Evolutionary conservation across 495 filamentous ascomycete genomes (phyloP).

Genomic region (Paragyromitra xinjiangensis): DNA sequence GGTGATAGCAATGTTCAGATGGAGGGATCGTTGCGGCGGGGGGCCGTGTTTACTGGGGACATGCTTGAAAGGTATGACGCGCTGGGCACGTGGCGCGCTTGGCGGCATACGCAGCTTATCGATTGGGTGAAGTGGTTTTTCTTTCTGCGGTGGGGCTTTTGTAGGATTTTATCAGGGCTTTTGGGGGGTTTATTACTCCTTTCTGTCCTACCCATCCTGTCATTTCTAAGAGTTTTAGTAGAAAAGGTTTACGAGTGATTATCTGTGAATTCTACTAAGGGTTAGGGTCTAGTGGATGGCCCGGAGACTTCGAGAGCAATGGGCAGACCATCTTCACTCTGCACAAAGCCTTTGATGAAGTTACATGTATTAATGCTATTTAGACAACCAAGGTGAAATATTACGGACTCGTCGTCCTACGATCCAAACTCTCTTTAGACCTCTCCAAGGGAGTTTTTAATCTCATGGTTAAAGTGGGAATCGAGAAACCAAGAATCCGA

Average conservation of each 20-base stretch:
- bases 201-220: neutral
- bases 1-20: neutral
- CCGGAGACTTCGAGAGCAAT: too few relatives aligned
- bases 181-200: neutral
- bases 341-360: too few relatives aligned
- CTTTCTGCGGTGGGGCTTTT: neutral
- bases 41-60: neutral
- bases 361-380: too few relatives aligned
- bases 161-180: neutral
- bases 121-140: neutral
- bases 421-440: too few relatives aligned
- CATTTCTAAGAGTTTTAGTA: neutral
- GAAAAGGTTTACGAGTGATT: neutral
- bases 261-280: neutral
- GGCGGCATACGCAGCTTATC: conserved; percentile 24
- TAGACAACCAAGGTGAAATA: too few relatives aligned
- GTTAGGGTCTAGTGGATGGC: neutral
- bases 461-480: too few relatives aligned
- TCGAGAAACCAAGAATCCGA: too few relatives aligned
- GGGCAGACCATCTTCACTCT: too few relatives aligned
- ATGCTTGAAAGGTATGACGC: conserved; percentile 26
- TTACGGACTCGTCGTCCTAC: too few relatives aligned
- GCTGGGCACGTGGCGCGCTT: conserved; percentile 19
- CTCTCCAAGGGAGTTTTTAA: too few relatives aligned
- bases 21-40: neutral